Base-by-base conservation (phyloP, 2,329 filamentous ascomycete genomes). In the Pyrenophora graminea region DNA sequence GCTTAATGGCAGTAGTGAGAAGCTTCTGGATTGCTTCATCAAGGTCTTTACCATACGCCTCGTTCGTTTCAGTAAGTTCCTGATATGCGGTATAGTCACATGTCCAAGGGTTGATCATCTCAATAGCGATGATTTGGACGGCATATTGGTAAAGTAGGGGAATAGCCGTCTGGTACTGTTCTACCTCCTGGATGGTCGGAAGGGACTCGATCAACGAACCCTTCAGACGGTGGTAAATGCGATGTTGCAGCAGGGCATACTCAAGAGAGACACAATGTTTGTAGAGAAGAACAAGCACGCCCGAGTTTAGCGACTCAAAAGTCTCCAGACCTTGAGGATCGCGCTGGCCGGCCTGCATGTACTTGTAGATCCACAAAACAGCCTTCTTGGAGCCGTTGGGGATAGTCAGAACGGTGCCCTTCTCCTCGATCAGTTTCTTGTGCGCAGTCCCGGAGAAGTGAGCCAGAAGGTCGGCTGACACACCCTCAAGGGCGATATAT, bases 351-450 rank as follows among this genome's bases (percentile, higher is more conserved):
- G 55, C 51, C 1, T 59, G 54, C 60, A 66, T 63, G 45, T 59
- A 64, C 27, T 51, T 57, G 48, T 66, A 67, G 37, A 67, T 62
- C 56, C 62, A 65, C 8, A 42, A 25, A 10, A 66, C 23, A 25
- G 46, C 45, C 12, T 50, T 38, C 52, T 62, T 65, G 7, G 37
- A 30, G 19, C 56, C 56, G 41, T 56, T 34, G 17, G 56, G 55
- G 25, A 67, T 55, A 9, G 13, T 39, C 4, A 66, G 45, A 15
- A 39, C 15, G 0, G 38, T 18, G n/a, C 13, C 13, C n/a, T 25
- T 13, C 15, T 59, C 48, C 9, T 33, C 45, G 6, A 55, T 7
- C 1, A 66, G 55, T 25, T 54, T 53, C 39, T 58, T 39, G 40
- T 59, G 60, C 2, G 59, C 60, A 3, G 45, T 53, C 1, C 36